Evolutionary conservation across 1,284 basidiomycete species (phyloP).

Genomic region (Ganoderma boninense): DNA sequence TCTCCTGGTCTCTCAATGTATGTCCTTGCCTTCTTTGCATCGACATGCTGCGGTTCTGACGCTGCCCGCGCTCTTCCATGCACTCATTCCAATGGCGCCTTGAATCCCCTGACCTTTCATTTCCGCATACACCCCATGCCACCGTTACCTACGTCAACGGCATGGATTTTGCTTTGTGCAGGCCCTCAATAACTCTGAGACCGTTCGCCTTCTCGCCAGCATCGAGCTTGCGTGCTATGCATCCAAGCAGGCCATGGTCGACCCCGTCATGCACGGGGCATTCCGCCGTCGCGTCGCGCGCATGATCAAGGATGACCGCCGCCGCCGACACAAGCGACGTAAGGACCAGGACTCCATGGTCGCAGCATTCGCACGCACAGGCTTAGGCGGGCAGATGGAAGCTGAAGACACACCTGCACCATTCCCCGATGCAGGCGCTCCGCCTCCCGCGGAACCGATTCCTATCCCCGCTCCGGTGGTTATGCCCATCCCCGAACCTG

Average conservation of each 20-base stretch:
- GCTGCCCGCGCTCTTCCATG: constrained; percentile 15
- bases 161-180: constrained; percentile 37
- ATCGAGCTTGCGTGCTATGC: constrained; percentile 83
- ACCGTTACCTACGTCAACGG: neutral
- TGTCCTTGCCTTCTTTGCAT: constrained; percentile 15
- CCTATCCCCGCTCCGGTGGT: constrained; percentile 31
- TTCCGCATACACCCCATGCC: constrained; percentile 8
- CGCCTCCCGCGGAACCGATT: constrained; percentile 31
- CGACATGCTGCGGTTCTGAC: constrained; percentile 18
- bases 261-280: constrained; percentile 69
- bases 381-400: constrained; percentile 45
- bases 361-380: constrained; percentile 74
- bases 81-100: constrained; percentile 1
- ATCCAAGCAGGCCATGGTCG: constrained; percentile 69
- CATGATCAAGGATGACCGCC: constrained; percentile 81
- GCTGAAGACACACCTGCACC: neutral
- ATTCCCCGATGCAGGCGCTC: constrained; percentile 15
- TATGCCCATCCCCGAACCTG: constrained; percentile 31
- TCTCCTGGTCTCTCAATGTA: constrained; percentile 88
- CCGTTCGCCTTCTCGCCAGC: constrained; percentile 77
- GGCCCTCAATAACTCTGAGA: constrained; percentile 84
- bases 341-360: constrained; percentile 84
- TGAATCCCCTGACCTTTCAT: constrained; percentile 10
- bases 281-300: constrained; percentile 75
- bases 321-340: constrained; percentile 77